Percentiles rank a stretch among this genome's conserved stretches.
Conservation (phyloP, 352 stramenopile genomes). For the Phytopythium delawarense region DNA sequence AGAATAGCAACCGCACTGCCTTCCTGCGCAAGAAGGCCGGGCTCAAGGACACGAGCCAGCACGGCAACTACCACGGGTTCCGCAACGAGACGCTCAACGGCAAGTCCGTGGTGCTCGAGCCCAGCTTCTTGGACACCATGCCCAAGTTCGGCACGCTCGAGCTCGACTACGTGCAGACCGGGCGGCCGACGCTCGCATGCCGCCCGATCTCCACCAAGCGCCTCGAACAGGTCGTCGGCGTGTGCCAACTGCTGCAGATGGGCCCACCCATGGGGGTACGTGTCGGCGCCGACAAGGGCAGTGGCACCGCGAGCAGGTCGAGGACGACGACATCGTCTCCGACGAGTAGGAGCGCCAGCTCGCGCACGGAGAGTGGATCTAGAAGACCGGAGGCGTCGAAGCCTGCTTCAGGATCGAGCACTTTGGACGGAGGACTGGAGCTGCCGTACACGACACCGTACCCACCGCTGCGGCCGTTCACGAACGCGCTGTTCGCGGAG, state of each 20-base stretch:
- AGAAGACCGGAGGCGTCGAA: neutral
- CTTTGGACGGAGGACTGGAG: neutral
- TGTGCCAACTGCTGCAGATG: slow-evolving; percentile 58
- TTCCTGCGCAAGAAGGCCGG: slow-evolving; percentile 65
- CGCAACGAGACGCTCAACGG: slow-evolving; percentile 71
- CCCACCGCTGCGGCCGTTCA: slow-evolving; percentile 36
- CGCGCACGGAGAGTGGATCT: neutral
- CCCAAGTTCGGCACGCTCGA: slow-evolving; percentile 70
- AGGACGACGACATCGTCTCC: slow-evolving; percentile 4
- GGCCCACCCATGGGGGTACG: slow-evolving; percentile 26
- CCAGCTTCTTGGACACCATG: slow-evolving; percentile 55
- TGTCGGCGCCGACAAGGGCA: neutral
- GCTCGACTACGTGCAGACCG: slow-evolving; percentile 72
- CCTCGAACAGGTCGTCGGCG: slow-evolving; percentile 58
- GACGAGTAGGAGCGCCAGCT: neutral
- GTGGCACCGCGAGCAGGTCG: neutral
- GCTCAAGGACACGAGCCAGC: slow-evolving; percentile 69
- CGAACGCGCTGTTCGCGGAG: slow-evolving; percentile 38
- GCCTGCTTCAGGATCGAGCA: too few species aligned
- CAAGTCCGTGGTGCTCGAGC: slow-evolving; percentile 50
- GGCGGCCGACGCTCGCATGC: slow-evolving; percentile 15
- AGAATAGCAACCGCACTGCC: slow-evolving; percentile 73
- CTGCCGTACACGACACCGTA: slow-evolving; percentile 19
- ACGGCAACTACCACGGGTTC: slow-evolving; percentile 71
- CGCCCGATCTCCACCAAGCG: slow-evolving; percentile 54